These are phyloP conservation scores for Vairimorpha necatrix DNA, from an alignment of 371 early-diverging fungal genomes.

Conservation along the genomic window DNA sequence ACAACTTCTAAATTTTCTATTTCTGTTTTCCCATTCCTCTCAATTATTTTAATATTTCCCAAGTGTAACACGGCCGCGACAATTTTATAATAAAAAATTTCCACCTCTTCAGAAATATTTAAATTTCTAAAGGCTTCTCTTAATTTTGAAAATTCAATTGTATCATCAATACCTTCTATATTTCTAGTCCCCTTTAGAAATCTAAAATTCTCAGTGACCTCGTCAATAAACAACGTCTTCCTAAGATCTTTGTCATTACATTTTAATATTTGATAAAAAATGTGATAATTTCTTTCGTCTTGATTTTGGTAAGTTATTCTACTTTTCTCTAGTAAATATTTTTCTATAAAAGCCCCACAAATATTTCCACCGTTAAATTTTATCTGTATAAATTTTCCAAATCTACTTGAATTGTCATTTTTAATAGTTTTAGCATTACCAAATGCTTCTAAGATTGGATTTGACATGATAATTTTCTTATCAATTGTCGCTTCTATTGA, in stretches of 20 bases:
- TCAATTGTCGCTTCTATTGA: slow-evolving; percentile 68
- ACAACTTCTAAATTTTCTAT: slow-evolving; percentile 71
- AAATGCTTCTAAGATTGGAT: slow-evolving; percentile 95
- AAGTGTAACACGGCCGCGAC: slow-evolving; percentile 86
- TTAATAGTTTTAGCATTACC: slow-evolving; percentile 98
- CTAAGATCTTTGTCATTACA: slow-evolving; percentile 67
- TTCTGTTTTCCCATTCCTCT: slow-evolving; percentile 73
- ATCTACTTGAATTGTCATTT: slow-evolving; percentile 97
- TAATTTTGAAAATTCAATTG: slow-evolving; percentile 72
- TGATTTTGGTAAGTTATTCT: slow-evolving; percentile 76
- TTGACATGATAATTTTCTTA: slow-evolving; percentile 84
- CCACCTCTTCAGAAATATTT: slow-evolving; percentile 73
- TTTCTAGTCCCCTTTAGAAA: slow-evolving; percentile 74
- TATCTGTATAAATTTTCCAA: slow-evolving; percentile 97
- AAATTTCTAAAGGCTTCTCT: slow-evolving; percentile 75
- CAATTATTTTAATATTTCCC: slow-evolving; percentile 72
- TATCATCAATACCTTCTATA: slow-evolving; percentile 86
- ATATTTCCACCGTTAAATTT: slow-evolving; percentile 81
- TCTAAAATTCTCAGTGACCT: slow-evolving; percentile 68
- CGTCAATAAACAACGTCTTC: slow-evolving; percentile 15
- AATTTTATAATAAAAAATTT: slow-evolving; percentile 73
- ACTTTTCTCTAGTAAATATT: slow-evolving; percentile 93
- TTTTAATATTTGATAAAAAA: slow-evolving; percentile 90
- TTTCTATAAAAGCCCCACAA: slow-evolving; percentile 87
- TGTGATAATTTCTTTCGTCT: slow-evolving; percentile 90